phyloP scores from a whole-genome alignment of 306 rosid species.

The Castanospermum australe region DNA sequence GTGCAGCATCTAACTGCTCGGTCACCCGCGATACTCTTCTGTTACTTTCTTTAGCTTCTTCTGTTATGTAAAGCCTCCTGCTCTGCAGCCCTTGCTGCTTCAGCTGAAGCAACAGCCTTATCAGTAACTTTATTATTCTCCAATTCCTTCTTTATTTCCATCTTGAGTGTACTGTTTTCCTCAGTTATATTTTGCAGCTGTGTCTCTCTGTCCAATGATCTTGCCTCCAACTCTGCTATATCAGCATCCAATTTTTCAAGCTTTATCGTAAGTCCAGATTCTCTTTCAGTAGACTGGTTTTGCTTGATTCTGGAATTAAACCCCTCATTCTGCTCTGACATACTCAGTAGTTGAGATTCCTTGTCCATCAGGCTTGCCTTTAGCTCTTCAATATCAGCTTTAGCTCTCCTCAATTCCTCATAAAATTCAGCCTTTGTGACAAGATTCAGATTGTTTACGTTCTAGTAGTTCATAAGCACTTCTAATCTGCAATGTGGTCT shows the following conservation, averaged over 20 bases:
- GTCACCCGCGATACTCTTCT: conserved; percentile 57
- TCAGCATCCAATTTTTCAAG: conserved; percentile 50
- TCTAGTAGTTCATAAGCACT: conserved; percentile 74
- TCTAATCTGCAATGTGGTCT: conserved; percentile 75
- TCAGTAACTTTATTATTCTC: conserved; percentile 45
- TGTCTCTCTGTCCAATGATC: conserved; percentile 59
- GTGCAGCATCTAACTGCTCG: conserved; percentile 82
- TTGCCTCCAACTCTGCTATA: conserved; percentile 53
- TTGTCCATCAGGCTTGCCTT: conserved; percentile 49
- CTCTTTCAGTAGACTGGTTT: conserved; percentile 32
- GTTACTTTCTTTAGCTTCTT: conserved; percentile 72
- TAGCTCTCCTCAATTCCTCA: conserved; percentile 52
- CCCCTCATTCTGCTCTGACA: conserved; percentile 47
- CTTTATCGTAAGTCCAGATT: conserved; percentile 43
- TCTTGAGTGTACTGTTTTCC: conserved; percentile 58
- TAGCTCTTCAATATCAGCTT: conserved; percentile 57
- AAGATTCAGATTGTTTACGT: conserved; percentile 55
- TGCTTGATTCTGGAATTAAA: conserved; percentile 31
- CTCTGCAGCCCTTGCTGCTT: conserved; percentile 67
- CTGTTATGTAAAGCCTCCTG: conserved; percentile 50
- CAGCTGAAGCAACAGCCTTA: conserved; percentile 42
- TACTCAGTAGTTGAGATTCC: conserved; percentile 54
- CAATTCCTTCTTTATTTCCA: conserved; percentile 44
- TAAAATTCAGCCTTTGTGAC: conserved; percentile 44
- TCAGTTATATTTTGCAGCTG: conserved; percentile 52